Conservation (phyloP, 2,329 filamentous ascomycete genomes). For the Colletotrichum theobromicola region DNA sequence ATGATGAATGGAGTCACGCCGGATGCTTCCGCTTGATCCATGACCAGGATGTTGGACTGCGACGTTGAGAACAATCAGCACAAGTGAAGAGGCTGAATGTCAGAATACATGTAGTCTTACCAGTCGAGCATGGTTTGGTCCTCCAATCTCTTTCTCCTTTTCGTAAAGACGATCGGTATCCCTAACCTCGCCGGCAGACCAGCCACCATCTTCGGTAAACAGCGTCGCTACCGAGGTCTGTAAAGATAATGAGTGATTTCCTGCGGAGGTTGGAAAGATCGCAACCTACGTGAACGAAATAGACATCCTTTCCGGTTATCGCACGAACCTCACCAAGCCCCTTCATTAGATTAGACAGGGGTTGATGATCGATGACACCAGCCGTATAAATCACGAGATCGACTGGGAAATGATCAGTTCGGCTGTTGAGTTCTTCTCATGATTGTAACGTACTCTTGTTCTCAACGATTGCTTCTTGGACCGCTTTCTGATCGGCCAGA, state of each 20-base stretch:
- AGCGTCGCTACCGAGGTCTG: constrained; percentile 32
- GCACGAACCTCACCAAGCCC: constrained; percentile 35
- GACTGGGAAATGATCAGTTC: constrained; percentile 28
- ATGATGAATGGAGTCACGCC: constrained; percentile 35
- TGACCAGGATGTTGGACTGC: constrained; percentile 32
- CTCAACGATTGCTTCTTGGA: constrained; percentile 23
- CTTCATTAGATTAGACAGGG: constrained; percentile 32
- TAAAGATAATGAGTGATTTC: no score
- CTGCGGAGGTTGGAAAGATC: not conserved
- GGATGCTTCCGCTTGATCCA: constrained; percentile 30
- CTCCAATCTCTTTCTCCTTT: constrained; percentile 31
- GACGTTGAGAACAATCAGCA: not conserved
- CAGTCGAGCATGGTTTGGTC: constrained; percentile 29
- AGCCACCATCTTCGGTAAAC: constrained; percentile 33
- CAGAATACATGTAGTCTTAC: constrained; percentile 24
- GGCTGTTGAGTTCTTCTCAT: not conserved
- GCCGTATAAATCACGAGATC: constrained; percentile 40
- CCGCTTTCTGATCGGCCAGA: constrained; percentile 31
- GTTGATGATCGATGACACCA: constrained; percentile 30
- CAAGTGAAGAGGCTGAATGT: not conserved
- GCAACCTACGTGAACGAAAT: constrained; percentile 27
- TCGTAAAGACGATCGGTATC: constrained; percentile 34
- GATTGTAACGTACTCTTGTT: constrained; percentile 28
- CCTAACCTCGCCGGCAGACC: constrained; percentile 33
- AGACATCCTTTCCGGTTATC: constrained; percentile 28